Base-by-base conservation (phyloP, 2,329 filamentous ascomycete genomes). In the Exophiala sideris region DNA sequence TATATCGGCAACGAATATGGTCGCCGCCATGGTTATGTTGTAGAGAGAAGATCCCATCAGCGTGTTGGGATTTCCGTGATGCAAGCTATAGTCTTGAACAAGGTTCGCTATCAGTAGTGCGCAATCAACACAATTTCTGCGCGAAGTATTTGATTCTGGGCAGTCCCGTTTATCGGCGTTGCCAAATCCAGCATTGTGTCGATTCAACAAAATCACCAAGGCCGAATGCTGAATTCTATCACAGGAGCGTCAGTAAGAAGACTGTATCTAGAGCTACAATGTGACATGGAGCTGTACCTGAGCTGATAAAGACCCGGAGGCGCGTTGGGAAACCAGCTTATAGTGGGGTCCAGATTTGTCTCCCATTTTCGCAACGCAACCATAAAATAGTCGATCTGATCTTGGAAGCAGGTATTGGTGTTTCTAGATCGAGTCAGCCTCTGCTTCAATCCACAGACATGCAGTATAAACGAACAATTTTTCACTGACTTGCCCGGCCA, bases 11-110 rank as follows among this genome's bases (percentile, higher is more conserved):
- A 54, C 32, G 45, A 54, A 38, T 18, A 44, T 48, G n/a, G 51
- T 54, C 4, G 51, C 45, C n/a, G 51, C 45, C 45, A 54, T 42
- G 5, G 51, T 54, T n/a, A 54, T 54, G 20, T 54, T 42, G 45
- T 54, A 54, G n/a, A 54, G 10, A 14, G 51, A 29, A 10, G 51
- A 54, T 18, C 45, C 51, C 12, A 29, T 41, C 51, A 54, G 29
- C 3, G 51, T 54, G 14, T 33, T 20, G n/a, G 50, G 40, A 10
- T 34, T 35, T 7, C 38, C 35, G 16, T 54, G 51, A n/a, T 54
- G 51, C 10, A 10, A 16, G 2, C 12, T 16, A 16, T 54, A 54
- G 6, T 49, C 40, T 20, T 44, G 45, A 5, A 47, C 20, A 10
- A 48, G 39, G 11, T 21, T 52, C 1, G 50, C 46, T 20, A 47